Evolutionary conservation across 257 asterid species (phyloP).

Genomic region (Capsicum chinense): DNA sequence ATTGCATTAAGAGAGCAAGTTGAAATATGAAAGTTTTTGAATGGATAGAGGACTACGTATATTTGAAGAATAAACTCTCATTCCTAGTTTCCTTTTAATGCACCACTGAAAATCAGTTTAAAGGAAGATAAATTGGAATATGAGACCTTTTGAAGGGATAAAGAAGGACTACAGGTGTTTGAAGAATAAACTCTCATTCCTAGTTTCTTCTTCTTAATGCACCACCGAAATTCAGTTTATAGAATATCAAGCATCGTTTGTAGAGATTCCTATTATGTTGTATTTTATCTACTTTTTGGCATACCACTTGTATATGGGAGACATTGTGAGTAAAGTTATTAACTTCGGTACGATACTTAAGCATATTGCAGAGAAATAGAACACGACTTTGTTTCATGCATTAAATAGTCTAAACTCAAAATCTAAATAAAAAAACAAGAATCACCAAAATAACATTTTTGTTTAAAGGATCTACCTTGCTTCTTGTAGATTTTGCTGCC

Average conservation of each 20-base stretch:
- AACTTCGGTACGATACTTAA: neutral
- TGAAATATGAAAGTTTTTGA: neutral
- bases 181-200: neutral
- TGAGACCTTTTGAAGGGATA: conserved; percentile 7
- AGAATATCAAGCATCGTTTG: neutral
- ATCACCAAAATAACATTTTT: neutral
- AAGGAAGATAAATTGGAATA: neutral
- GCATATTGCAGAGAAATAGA: conserved; percentile 4
- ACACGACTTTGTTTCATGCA: neutral
- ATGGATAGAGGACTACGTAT: neutral
- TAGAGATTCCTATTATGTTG: conserved; percentile 13
- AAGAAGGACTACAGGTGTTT: neutral
- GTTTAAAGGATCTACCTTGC: conserved; percentile 62
- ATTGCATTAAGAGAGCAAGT: neutral
- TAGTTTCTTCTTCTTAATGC: neutral
- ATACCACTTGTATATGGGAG: conserved; percentile 4
- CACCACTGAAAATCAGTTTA: neutral
- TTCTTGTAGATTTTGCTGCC: conserved; percentile 91
- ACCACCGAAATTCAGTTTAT: neutral
- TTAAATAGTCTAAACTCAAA: neutral
- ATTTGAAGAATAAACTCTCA: conserved; percentile 16
- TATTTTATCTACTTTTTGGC: neutral
- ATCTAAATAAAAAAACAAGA: neutral
- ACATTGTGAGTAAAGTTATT: neutral
- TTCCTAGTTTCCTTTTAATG: neutral